Evolutionary conservation across 345 rosid species (phyloP).

Genomic region (Aquilaria yunnanensis): DNA sequence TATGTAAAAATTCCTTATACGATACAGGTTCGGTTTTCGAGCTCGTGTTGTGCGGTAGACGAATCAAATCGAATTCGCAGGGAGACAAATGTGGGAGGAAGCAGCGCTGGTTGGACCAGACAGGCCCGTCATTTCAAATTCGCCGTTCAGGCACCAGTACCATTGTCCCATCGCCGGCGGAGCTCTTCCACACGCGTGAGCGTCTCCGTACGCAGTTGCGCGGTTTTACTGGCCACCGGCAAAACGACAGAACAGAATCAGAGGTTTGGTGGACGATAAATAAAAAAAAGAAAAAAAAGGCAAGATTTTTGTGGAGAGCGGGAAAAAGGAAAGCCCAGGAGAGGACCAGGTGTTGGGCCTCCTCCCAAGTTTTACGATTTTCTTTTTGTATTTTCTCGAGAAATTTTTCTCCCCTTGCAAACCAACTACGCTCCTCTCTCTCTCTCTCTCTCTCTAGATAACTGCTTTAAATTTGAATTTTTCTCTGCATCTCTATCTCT

Average conservation of each 20-base stretch:
- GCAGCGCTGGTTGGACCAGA: too few species aligned
- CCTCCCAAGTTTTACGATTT: constrained; percentile 1
- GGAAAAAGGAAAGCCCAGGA: not conserved
- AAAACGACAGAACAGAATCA: not conserved
- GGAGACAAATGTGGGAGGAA: too few species aligned
- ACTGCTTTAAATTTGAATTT: constrained; percentile 40
- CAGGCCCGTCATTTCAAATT: too few species aligned
- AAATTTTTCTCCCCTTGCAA: constrained; percentile 26
- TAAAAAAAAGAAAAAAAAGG: not conserved
- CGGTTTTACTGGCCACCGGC: too few species aligned
- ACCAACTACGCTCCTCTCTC: constrained; percentile 17
- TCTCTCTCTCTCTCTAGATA: constrained; percentile 11
- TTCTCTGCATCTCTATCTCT: constrained; percentile 12
- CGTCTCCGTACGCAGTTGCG: too few species aligned
- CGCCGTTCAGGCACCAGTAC: too few species aligned
- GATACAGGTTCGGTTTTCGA: too few species aligned
- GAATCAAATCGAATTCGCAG: too few species aligned
- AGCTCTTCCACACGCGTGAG: too few species aligned
- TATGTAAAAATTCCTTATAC: too few species aligned
- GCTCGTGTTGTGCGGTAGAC: too few species aligned
- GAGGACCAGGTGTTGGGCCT: constrained; percentile 7
- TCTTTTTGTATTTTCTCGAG: constrained; percentile 54
- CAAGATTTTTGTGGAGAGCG: not conserved
- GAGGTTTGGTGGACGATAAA: not conserved
- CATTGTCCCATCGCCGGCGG: too few species aligned